Percentiles rank a stretch among this genome's conserved stretches.
These are phyloP conservation scores for Samsoniella hepiali DNA, from an alignment of 2,329 filamentous ascomycete genomes.

Conservation along the genomic window DNA sequence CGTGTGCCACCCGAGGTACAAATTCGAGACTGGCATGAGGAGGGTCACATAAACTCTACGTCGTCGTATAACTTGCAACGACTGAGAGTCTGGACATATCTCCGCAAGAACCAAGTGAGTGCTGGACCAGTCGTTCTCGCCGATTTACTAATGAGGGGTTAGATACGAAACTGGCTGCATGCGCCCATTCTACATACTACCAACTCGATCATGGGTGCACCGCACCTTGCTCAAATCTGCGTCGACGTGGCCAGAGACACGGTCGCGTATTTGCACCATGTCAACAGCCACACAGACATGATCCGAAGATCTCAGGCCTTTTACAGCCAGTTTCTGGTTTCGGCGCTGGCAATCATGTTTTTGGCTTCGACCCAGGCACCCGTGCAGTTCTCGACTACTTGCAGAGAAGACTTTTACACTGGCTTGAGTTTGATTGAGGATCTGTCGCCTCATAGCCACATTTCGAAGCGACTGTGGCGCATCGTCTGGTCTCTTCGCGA, in stretches of 20 bases:
- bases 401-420: slow-evolving; percentile 75
- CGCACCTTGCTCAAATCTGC: slow-evolving; percentile 67
- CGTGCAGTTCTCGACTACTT: slow-evolving; percentile 63
- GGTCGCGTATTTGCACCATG: slow-evolving; percentile 65
- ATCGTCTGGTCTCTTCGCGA: slow-evolving; percentile 69
- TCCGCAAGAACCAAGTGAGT: slow-evolving; percentile 73
- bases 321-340: slow-evolving; percentile 77
- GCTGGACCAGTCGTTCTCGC: neutral
- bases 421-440: slow-evolving; percentile 71
- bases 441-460: slow-evolving; percentile 67
- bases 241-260: slow-evolving; percentile 76
- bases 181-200: slow-evolving; percentile 83
- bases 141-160: slow-evolving; percentile 17
- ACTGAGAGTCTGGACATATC: slow-evolving; percentile 77
- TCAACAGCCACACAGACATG: slow-evolving; percentile 69
- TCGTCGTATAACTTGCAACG: slow-evolving; percentile 66
- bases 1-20: slow-evolving; percentile 61
- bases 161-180: slow-evolving; percentile 82
- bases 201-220: slow-evolving; percentile 75
- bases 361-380: slow-evolving; percentile 74
- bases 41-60: slow-evolving; percentile 50
- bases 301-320: slow-evolving; percentile 71
- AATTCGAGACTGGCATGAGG: slow-evolving; percentile 57
- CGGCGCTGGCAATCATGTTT: slow-evolving; percentile 71
- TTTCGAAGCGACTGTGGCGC: slow-evolving; percentile 70